phyloP scores from a whole-genome alignment of 352 stramenopile species.

The Phytophthora cactorum region DNA sequence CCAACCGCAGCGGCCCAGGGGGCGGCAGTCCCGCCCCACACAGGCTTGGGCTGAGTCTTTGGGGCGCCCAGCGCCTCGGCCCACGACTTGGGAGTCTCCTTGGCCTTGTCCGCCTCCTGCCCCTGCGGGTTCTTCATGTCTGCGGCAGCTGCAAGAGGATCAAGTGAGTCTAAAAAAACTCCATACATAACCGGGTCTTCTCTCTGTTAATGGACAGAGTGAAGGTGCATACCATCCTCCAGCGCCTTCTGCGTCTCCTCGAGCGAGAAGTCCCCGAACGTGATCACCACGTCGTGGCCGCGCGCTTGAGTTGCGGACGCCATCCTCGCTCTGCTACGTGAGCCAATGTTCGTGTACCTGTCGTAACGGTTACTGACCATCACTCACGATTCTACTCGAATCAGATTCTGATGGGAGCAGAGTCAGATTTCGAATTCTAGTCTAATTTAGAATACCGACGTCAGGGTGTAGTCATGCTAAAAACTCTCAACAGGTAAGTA shows the following conservation, averaged over 20 bases:
- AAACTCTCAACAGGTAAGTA: no score
- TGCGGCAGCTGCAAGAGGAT: slow-evolving; percentile 19
- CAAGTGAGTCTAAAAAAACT: background rate
- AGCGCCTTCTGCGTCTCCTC: slow-evolving; percentile 66
- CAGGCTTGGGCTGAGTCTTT: slow-evolving; percentile 30
- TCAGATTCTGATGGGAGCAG: background rate
- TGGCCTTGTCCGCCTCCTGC: background rate
- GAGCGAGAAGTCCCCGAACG: slow-evolving; percentile 81
- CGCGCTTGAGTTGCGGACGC: slow-evolving; percentile 1
- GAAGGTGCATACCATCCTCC: slow-evolving; percentile 44
- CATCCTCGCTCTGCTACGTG: slow-evolving; percentile 7
- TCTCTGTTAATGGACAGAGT: background rate
- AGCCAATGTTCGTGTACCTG: slow-evolving; percentile 12
- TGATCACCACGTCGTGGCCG: slow-evolving; percentile 47
- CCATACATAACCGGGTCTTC: slow-evolving; percentile 9
- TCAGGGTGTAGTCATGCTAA: no score
- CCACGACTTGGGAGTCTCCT: slow-evolving; percentile 59
- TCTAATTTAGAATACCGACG: no score
- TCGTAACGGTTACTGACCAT: slow-evolving; percentile 23
- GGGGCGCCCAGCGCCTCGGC: slow-evolving; percentile 57
- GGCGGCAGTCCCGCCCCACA: slow-evolving; percentile 35
- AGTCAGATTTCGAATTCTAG: background rate
- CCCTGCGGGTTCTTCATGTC: slow-evolving; percentile 20
- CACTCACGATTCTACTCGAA: slow-evolving; percentile 4
- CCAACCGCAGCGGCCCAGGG: slow-evolving; percentile 22